phyloP scores from a whole-genome alignment of 441 rosid species.

The Eutrema salsugineum region DNA sequence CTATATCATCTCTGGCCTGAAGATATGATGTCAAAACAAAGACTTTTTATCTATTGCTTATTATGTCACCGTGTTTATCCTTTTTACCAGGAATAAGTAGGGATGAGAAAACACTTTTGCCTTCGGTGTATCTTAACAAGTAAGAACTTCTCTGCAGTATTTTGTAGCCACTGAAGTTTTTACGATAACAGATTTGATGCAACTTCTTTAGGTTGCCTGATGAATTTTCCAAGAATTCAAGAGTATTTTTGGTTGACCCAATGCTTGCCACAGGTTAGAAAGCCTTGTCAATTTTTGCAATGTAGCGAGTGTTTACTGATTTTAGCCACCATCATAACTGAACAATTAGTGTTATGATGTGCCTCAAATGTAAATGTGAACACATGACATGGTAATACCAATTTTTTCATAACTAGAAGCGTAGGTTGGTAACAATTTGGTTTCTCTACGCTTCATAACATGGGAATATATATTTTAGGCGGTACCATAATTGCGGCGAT shows the following conservation, averaged over 20 bases:
- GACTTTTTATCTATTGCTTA: constrained; percentile 6
- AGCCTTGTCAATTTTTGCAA: not conserved
- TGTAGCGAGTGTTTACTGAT: not conserved
- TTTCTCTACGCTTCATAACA: not conserved
- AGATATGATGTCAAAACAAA: not conserved
- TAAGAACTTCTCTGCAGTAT: constrained; percentile 33
- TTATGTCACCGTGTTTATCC: constrained; percentile 13
- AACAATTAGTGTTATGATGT: not conserved
- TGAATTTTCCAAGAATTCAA: constrained; percentile 56
- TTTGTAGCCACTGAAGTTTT: not conserved
- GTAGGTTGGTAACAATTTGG: not conserved
- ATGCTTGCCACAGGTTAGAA: constrained; percentile 79
- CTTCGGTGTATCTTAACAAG: constrained; percentile 82
- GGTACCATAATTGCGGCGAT: constrained; percentile 90
- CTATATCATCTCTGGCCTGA: not conserved
- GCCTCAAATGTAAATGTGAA: not conserved
- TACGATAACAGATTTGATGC: not conserved
- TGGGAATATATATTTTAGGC: constrained; percentile 40
- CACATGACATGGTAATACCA: not conserved
- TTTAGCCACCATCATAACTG: not conserved
- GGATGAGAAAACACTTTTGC: constrained; percentile 83
- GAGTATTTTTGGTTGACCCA: constrained; percentile 83
- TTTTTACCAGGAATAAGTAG: constrained; percentile 59
- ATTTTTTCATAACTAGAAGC: constrained; percentile 1
- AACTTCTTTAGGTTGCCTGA: constrained; percentile 66